phyloP scores from a whole-genome alignment of 495 filamentous ascomycete species.

The Penicillium argentinense region DNA sequence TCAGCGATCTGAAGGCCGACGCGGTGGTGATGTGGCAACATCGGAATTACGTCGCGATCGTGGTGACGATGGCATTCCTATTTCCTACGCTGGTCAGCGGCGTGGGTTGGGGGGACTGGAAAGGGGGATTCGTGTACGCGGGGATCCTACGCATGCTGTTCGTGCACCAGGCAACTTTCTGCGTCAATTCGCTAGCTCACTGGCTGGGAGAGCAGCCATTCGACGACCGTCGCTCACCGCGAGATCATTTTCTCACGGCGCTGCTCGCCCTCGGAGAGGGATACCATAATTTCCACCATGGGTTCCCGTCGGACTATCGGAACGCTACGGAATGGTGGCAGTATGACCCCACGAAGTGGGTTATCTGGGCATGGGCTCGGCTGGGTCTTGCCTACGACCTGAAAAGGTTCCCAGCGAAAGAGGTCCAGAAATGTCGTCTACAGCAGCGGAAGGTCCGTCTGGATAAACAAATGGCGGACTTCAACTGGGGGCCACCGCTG shows the following conservation, averaged over 20 bases:
- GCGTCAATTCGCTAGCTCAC: constrained; percentile 22
- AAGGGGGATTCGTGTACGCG: constrained; percentile 16
- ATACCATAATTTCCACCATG: constrained; percentile 99
- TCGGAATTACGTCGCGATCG: background rate
- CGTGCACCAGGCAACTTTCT: constrained; percentile 15
- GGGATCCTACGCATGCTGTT: constrained; percentile 2
- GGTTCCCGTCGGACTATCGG: constrained; percentile 94
- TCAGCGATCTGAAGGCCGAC: constrained; percentile 10
- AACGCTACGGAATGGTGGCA: constrained; percentile 94
- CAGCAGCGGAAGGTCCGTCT: constrained; percentile 95
- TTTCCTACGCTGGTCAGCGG: constrained; percentile 4
- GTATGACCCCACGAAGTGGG: constrained; percentile 96
- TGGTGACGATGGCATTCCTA: background rate
- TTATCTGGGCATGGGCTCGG: constrained; percentile 86
- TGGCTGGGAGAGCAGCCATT: constrained; percentile 16
- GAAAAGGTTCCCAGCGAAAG: constrained; percentile 90
- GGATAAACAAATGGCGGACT: constrained; percentile 77
- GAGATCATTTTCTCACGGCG: constrained; percentile 1
- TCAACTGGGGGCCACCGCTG: constrained; percentile 71
- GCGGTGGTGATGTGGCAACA: constrained; percentile 14
- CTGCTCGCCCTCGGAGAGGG: constrained; percentile 82
- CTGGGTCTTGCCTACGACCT: constrained; percentile 85
- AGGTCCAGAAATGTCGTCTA: constrained; percentile 92
- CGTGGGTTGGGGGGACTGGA: constrained; percentile 3
- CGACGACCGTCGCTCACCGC: background rate